A percentile compares a stretch with the other conserved stretches of the same genome.
Conservation (phyloP, 768 basidiomycete genomes). For the Pilatotrama ljubarskyi region DNA sequence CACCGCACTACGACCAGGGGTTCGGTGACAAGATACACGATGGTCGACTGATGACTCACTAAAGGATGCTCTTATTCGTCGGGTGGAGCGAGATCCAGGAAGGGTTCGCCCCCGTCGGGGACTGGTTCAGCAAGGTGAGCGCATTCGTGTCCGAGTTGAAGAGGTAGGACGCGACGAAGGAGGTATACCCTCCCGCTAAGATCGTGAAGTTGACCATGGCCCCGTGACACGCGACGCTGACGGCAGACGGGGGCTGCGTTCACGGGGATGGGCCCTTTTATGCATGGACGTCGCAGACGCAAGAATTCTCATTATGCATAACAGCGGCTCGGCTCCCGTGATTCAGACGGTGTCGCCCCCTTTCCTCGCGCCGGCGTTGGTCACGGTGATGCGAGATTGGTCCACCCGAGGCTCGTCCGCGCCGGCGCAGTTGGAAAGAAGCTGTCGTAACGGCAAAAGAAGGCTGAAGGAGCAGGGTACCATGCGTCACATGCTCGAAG, state of each 20-base stretch:
- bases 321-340: background rate
- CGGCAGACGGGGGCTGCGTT: background rate
- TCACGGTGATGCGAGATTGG: slow-evolving; percentile 13
- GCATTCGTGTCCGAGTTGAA: slow-evolving; percentile 54
- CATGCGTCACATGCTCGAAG: slow-evolving; percentile 7
- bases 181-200: slow-evolving; percentile 63
- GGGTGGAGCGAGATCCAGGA: slow-evolving; percentile 65
- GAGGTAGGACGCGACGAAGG: slow-evolving; percentile 62
- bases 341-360: slow-evolving; percentile 1
- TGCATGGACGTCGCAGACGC: background rate
- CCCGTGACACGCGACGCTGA: background rate
- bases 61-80: slow-evolving; percentile 57
- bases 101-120: slow-evolving; percentile 49
- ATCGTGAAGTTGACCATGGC: slow-evolving; percentile 68
- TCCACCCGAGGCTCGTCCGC: slow-evolving; percentile 18
- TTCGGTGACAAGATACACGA: background rate
- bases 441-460: background rate
- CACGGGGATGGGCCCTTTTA: background rate
- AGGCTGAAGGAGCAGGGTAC: background rate
- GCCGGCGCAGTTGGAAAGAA: slow-evolving; percentile 1
- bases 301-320: background rate
- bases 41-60: slow-evolving; percentile 52
- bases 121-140: slow-evolving; percentile 49
- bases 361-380: background rate
- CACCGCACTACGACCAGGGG: slow-evolving; percentile 44